Conservation (phyloP, 108 stramenopile genomes). For the Aurantiochytrium sp. region DNA sequence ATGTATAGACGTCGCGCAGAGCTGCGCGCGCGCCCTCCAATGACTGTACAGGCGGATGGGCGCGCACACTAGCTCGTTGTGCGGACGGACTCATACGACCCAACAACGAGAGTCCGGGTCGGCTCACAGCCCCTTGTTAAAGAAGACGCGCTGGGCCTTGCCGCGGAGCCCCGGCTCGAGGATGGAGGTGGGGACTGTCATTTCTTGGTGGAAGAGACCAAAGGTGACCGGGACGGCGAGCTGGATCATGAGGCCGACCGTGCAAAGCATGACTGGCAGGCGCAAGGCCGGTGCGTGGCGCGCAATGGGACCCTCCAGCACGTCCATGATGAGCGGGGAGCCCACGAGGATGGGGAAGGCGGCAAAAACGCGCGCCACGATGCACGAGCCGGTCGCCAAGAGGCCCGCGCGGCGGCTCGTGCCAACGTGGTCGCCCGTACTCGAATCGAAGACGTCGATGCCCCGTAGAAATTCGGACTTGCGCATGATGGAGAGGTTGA, state of each 20-base stretch:
- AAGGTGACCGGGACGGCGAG: conserved; percentile 15
- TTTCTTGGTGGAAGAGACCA: conserved; percentile 2
- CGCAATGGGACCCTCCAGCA: not conserved
- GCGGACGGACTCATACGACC: no score
- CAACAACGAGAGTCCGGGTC: no score
- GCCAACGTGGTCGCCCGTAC: not conserved
- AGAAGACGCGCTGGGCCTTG: not conserved
- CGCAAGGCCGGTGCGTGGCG: not conserved
- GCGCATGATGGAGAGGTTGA: conserved; percentile 25
- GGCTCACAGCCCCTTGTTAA: conserved; percentile 13
- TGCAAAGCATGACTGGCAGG: not conserved
- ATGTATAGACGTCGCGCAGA: no score
- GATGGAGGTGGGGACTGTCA: not conserved
- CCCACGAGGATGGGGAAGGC: not conserved
- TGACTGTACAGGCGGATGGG: no score
- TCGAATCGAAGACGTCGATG: not conserved
- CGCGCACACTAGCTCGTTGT: not conserved
- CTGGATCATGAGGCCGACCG: conserved; percentile 12
- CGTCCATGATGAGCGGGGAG: not conserved
- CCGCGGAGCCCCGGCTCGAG: not conserved
- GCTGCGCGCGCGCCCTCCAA: not conserved
- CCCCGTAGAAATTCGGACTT: not conserved
- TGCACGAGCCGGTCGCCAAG: not conserved
- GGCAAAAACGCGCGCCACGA: not conserved
- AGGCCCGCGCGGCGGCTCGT: not conserved